A percentile compares a stretch with the other conserved stretches of the same genome.
These are phyloP conservation scores for Passiflora organensis DNA, from an alignment of 345 rosid species.

Conservation along the genomic window DNA sequence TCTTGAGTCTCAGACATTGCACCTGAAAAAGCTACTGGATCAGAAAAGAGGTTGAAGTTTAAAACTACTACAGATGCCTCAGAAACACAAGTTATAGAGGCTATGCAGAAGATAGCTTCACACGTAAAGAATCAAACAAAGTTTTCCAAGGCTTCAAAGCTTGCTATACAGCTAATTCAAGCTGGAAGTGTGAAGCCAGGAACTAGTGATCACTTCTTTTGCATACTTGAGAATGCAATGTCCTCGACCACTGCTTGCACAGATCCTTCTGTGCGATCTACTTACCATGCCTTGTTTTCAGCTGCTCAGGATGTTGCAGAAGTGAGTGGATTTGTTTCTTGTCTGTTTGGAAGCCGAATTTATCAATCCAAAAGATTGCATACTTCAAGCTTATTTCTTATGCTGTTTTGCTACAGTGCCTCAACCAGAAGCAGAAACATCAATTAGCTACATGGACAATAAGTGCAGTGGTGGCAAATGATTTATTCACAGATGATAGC, in stretches of 20 bases:
- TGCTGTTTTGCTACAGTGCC: conserved; percentile 42
- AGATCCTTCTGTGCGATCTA: conserved; percentile 63
- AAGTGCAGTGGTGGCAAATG: conserved; percentile 83
- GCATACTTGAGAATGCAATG: conserved; percentile 86
- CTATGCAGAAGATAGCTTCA: conserved; percentile 88
- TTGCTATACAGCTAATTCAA: conserved; percentile 76
- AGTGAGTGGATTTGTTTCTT: conserved; percentile 31
- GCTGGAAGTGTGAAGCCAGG: conserved; percentile 89
- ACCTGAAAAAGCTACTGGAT: conserved; percentile 25
- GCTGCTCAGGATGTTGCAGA: conserved; percentile 78
- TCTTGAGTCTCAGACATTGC: conserved; percentile 21
- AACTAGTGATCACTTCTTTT: conserved; percentile 62
- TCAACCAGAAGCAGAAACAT: conserved; percentile 67
- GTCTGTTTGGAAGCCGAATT: not conserved
- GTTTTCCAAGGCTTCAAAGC: conserved; percentile 87
- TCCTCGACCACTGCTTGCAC: conserved; percentile 59
- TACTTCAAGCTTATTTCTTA: conserved; percentile 17
- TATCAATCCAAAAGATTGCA: not conserved
- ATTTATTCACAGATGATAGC: conserved; percentile 91
- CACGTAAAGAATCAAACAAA: conserved; percentile 75
- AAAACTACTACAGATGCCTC: conserved; percentile 90
- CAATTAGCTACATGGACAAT: conserved; percentile 61
- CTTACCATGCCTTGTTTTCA: conserved; percentile 74
- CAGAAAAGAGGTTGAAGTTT: conserved; percentile 58
- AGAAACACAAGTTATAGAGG: conserved; percentile 70